These are phyloP conservation scores for Eucalyptus erythrocorys DNA, from an alignment of 345 rosid species.

Conservation along the genomic window DNA sequence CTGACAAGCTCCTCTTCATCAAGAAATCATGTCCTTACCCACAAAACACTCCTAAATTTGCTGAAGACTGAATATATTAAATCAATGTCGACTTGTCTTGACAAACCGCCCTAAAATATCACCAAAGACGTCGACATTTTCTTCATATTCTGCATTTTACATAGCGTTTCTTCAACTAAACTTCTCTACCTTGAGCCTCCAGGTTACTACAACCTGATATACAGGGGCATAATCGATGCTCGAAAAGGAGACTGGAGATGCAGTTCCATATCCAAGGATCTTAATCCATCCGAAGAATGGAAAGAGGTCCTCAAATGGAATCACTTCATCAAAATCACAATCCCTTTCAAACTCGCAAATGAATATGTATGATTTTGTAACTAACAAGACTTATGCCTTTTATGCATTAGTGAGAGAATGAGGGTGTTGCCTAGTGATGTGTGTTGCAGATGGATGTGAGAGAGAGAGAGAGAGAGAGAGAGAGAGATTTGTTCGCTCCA, in stretches of 20 bases:
- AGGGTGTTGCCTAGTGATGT: background rate
- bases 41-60: background rate
- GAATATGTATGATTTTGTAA: background rate
- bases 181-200: background rate
- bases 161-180: background rate
- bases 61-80: background rate
- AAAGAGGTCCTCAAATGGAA: background rate
- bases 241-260: background rate
- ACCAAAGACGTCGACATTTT: background rate
- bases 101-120: background rate
- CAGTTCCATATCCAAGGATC: background rate
- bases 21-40: background rate
- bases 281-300: background rate
- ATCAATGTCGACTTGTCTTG: background rate
- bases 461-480: background rate
- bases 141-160: background rate
- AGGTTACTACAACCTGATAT: background rate
- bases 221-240: background rate
- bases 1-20: background rate
- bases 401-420: background rate
- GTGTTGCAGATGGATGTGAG: background rate
- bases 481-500: background rate
- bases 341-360: background rate
- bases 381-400: background rate
- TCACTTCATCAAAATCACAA: background rate